Base-by-base conservation (phyloP, 768 basidiomycete species). In the Leccinum longicurvipes region DNA sequence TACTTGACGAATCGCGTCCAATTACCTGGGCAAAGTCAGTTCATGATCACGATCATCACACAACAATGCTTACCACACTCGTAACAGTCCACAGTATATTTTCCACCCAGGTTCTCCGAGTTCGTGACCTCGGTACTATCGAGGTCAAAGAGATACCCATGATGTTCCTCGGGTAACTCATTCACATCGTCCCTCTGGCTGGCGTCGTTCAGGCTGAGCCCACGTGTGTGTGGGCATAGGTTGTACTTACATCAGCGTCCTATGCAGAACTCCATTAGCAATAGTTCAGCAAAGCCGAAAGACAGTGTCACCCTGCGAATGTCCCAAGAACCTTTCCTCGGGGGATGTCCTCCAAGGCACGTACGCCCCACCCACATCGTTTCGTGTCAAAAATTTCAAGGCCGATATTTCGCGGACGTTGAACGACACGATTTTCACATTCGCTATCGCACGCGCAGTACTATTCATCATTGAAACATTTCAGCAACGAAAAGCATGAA, bases 1-100 rank as follows among this genome's bases (percentile, higher is more conserved):
- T 60, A 86, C 87, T 89, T 89, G 29, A 89, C 73, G 58, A 89
- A 89, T 4, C 86, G 78, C 8, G 86, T 85, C 87, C 87, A 89
- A 60, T 89, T 89, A 7, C 87, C 87, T 87, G 58, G 24, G 48
- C 49, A 45, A 34, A 34, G 44, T 60, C 52, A 64, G 44, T 53
- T 32, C 41, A 45, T 28, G 48, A 50, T 31, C 47, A 48, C 2
- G 23, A 45, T 32, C 44, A 27, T 48, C 34, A 24, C 32, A 15
- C 47, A 24, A 15, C 47, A 24, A 10, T 7, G 56, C 81, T 44
- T 51, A 84, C 87, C 87, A 58, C 67, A 73, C 1, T 63, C 64
- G 49, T 74, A 74, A 0, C 80, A 81, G 63, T 87, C 81, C 6
- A 89, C 86, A 3, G 81, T 82, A 59, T 79, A 87, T 47, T 65